phyloP scores from a whole-genome alignment of 2,329 filamentous ascomycete species.

The Apiospora malaysiana region DNA sequence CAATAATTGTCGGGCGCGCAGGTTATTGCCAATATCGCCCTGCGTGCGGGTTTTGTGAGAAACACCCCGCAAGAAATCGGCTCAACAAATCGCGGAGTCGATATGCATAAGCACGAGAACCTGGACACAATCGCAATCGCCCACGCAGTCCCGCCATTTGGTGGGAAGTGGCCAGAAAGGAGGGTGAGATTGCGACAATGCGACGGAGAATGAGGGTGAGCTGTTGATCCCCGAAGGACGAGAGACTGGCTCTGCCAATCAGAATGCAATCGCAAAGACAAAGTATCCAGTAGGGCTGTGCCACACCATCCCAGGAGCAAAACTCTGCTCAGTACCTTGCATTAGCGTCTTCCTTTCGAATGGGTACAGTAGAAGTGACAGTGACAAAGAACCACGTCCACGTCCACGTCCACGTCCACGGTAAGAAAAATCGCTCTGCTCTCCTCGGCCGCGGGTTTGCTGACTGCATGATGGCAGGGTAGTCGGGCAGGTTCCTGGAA shows the following conservation, averaged over 20 bases:
- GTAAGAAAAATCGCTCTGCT: not conserved
- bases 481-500: not conserved
- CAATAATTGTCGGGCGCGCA: slow-evolving; percentile 3
- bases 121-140: not conserved
- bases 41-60: not conserved
- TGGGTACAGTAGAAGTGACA: not conserved
- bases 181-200: not conserved
- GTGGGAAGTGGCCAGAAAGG: not conserved
- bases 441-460: slow-evolving; percentile 2
- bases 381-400: not conserved
- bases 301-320: slow-evolving; percentile 15
- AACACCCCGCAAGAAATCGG: not conserved
- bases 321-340: slow-evolving; percentile 18
- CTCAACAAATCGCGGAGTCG: slow-evolving; percentile 11
- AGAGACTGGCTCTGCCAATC: slow-evolving; percentile 12
- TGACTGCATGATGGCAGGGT: not conserved
- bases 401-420: not conserved
- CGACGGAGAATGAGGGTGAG: not conserved
- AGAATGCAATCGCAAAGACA: slow-evolving; percentile 19
- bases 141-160: not conserved
- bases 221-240: not conserved
- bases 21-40: slow-evolving; percentile 4
- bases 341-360: slow-evolving; percentile 2
- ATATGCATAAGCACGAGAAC: not conserved
- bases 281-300: slow-evolving; percentile 15